These are phyloP conservation scores for Fraxinus anomala DNA, from an alignment of 257 asterid genomes.

Conservation along the genomic window DNA sequence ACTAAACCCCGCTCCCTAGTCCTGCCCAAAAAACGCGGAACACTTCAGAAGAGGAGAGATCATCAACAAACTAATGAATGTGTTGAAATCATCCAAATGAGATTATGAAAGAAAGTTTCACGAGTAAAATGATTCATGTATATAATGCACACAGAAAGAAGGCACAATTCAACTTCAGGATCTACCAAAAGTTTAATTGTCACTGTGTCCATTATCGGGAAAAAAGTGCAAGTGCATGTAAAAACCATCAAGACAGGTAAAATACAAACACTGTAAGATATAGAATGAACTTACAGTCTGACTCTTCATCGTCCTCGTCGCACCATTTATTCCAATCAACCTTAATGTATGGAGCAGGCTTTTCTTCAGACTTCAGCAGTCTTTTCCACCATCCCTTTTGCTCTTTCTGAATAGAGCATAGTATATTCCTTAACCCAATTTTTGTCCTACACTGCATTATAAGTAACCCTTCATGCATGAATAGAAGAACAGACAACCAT, in stretches of 20 bases:
- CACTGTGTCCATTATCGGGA: not conserved
- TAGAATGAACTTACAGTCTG: constrained; percentile 58
- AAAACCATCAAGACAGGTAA: not conserved
- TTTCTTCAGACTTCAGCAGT: constrained; percentile 70
- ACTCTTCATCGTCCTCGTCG: constrained; percentile 84
- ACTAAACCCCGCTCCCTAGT: not conserved
- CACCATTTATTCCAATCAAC: constrained; percentile 95
- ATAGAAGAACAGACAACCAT: not conserved
- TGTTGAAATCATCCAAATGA: not conserved
- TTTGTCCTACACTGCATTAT: constrained; percentile 70
- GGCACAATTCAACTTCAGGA: not conserved
- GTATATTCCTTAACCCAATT: constrained; percentile 67
- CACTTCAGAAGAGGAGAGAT: not conserved
- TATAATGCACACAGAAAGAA: not conserved
- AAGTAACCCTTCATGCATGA: constrained; percentile 22
- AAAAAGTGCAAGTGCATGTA: not conserved
- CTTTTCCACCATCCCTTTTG: constrained; percentile 85
- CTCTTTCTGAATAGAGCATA: constrained; percentile 71
- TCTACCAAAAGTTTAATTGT: not conserved
- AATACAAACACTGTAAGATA: constrained; percentile 17
- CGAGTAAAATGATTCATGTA: not conserved
- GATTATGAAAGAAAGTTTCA: not conserved
- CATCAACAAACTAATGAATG: not conserved
- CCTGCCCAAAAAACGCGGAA: not conserved
- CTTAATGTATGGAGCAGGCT: constrained; percentile 81